A percentile compares a stretch with the other conserved stretches of the same genome.
These are phyloP conservation scores for Euphrasia arctica DNA, from an alignment of 305 asterid species.

Conservation along the genomic window DNA sequence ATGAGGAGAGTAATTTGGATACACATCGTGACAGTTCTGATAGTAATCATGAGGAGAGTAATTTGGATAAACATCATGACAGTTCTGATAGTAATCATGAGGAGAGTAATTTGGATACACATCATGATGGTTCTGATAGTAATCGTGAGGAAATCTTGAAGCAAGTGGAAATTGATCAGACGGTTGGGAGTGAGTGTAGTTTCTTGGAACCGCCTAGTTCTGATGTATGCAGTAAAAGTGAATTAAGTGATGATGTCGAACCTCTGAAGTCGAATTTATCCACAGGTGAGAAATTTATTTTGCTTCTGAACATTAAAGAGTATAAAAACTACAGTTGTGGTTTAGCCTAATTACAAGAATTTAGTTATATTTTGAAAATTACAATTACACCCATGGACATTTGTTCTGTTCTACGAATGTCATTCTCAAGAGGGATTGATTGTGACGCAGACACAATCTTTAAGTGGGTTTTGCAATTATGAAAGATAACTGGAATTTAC, in stretches of 20 bases:
- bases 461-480: neutral
- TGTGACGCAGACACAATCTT: neutral
- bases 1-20: neutral
- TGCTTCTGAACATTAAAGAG: constrained; percentile 15
- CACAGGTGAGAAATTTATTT: constrained; percentile 38
- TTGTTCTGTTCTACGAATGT: neutral
- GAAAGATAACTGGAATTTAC: neutral
- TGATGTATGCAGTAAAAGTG: constrained; percentile 31
- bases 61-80: too few species aligned
- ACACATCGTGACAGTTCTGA: neutral
- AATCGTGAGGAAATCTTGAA: constrained; percentile 32
- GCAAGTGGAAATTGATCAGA: constrained; percentile 35
- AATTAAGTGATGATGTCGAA: constrained; percentile 29
- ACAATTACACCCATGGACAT: neutral
- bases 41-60: too few species aligned
- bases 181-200: constrained; percentile 22
- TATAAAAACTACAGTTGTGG: neutral
- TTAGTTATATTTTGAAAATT: neutral
- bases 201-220: constrained; percentile 35
- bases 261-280: constrained; percentile 34
- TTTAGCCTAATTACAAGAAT: neutral
- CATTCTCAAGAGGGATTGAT: neutral
- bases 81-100: neutral
- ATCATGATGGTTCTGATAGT: constrained; percentile 32
- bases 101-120: neutral